Evolutionary conservation across 2,329 filamentous ascomycete genomes (phyloP), one percentile per base, ranked within the genome.

Genomic region (Geosmithia morbida): DNA sequence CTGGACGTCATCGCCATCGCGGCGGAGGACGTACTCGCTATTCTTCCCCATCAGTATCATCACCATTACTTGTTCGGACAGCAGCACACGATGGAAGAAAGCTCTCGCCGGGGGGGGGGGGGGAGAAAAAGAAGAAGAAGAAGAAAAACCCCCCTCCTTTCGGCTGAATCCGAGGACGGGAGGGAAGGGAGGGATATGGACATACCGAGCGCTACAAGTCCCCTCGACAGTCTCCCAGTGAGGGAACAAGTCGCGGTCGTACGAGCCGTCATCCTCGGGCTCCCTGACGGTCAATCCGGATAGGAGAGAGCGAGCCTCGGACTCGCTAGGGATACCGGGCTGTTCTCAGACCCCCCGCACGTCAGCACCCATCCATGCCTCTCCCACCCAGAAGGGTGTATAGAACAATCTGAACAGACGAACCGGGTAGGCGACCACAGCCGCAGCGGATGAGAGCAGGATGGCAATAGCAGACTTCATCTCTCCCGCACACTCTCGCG

Each of bases 141-240:
- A 19, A 11, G 41, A 6, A 18, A 26, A 44, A 41, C 41, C 29
- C 39, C 22, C 22, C 22, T 8, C 22, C 22, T 8, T 8, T 26
- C n/a, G n/a, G n/a, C n/a, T n/a, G n/a, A n/a, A n/a, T n/a, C n/a
- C n/a, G n/a, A n/a, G n/a, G n/a, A n/a, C n/a, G n/a, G n/a, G n/a
- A n/a, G n/a, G n/a, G n/a, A n/a, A n/a, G n/a, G n/a, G n/a, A 26
- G 22, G 8, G 22, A 26, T n/a, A 26, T 14, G 2, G 29, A 50
- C 57, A 29, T 60, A 71, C 69, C 74, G 69, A 18, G 84, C 84
- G 65, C 87, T 81, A 72, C 86, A 92, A 5, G 65, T 63, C 8
- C 81, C 83, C 14, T 63, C 66, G 55, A 80, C 72, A 29, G 77
- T 81, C 54, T 72, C 75, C 84, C 84, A 88, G 62, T 81, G 77